phyloP scores from a whole-genome alignment of 2,329 filamentous ascomycete genomes.

The Scedosporium aurantiacum region DNA sequence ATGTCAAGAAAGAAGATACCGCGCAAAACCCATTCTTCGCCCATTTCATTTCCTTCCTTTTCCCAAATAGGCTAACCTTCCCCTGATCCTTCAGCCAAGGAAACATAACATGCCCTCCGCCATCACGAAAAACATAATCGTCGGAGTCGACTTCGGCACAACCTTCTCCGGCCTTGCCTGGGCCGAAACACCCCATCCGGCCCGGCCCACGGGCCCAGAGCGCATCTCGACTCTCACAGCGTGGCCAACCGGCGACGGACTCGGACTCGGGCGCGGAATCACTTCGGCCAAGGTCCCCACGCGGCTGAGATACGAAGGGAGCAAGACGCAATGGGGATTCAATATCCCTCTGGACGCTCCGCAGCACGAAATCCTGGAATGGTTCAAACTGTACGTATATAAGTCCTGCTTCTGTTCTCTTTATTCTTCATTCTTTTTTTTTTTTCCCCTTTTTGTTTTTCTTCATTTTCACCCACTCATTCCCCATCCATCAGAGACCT shows the following conservation, averaged over 20 bases:
- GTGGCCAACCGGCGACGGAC: conserved; percentile 29
- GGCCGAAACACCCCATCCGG: conserved; percentile 17
- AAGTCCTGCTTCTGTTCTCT: no score
- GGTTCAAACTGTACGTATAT: conserved; percentile 40
- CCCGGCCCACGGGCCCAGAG: conserved; percentile 27
- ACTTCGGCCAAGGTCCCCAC: conserved; percentile 38
- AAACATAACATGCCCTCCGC: neutral
- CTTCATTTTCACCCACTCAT: conserved; percentile 10
- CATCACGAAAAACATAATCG: conserved; percentile 28
- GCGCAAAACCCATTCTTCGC: no score
- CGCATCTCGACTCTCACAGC: conserved; percentile 29
- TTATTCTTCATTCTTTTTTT: conserved; percentile 7
- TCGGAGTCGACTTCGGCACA: conserved; percentile 46
- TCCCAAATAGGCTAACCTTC: neutral
- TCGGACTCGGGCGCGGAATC: conserved; percentile 5
- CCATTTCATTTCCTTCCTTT: neutral
- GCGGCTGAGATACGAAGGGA: conserved; percentile 29
- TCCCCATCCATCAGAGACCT: conserved; percentile 18
- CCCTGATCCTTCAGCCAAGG: neutral
- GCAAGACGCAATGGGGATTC: conserved; percentile 38
- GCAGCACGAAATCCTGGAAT: conserved; percentile 26
- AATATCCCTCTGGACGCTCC: conserved; percentile 31
- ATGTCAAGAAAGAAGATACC: no score
- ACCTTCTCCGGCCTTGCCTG: conserved; percentile 46
- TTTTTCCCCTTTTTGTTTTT: conserved; percentile 10